Base-by-base conservation (phyloP, 2,329 filamentous ascomycete genomes). In the Fusarium proliferatum region DNA sequence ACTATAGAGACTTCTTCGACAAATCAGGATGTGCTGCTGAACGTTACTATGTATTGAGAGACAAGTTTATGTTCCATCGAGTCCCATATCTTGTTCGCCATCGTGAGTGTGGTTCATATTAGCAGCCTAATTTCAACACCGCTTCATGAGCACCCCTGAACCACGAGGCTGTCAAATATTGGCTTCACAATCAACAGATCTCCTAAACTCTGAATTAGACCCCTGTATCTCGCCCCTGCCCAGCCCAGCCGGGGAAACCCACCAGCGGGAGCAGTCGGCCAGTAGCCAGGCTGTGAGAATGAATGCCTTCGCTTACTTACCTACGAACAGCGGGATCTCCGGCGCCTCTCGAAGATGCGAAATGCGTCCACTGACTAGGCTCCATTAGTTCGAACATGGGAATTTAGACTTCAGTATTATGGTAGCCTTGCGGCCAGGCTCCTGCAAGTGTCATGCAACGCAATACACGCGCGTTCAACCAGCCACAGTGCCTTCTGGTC, bases 371-470 rank as follows among this genome's bases (percentile, higher is more conserved):
- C 69, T 34, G n/a, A 67, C 75, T 69, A 74, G 59, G 71, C 74
- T 74, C 55, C 65, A 74, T 71, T 52, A 34, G 68, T 57, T 65
- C 61, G 55, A 57, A 26, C 28, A 51, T 60, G 62, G 57, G 36
- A 34, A 38, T 66, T 48, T 28, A 52, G 19, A 48, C 56, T 66
- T 59, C 56, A 63, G 61, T 60, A 53, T 62, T 51, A 49, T 65
- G 67, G 68, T 74, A 77, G 71, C 75, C 73, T 77, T 72, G 48
- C 41, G 34, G 56, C 45, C 55, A 63, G 60, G 61, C 67, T 73
- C 36, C 68, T 67, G 75, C 63, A 72, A 60, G 59, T 62, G 63
- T 43, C 42, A 59, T 55, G 23, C 64, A 38, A 55, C 64, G 61
- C 61, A 61, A 72, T 60, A 67, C 55, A 71, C 61, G 61, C 72